Conservation (phyloP, 495 filamentous ascomycete species). For the Evernia prunastri region DNA sequence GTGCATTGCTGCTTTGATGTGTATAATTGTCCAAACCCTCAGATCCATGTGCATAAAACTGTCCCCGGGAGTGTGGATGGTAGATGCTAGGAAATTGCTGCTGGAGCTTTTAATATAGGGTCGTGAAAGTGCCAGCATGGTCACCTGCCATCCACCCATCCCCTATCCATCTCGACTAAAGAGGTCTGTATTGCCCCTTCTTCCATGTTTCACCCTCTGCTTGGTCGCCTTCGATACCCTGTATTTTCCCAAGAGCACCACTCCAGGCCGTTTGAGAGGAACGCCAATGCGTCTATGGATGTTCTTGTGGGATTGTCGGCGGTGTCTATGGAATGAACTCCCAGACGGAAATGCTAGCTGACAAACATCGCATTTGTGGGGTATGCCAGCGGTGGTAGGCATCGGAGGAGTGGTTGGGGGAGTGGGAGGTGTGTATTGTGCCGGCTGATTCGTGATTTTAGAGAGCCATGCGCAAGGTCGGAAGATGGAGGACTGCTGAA, state of each 20-base stretch:
- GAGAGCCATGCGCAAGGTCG: conserved; percentile 13
- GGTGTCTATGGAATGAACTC: conserved; percentile 16
- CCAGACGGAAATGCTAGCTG: conserved; percentile 16
- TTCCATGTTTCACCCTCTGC: background rate
- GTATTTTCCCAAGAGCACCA: conserved; percentile 2
- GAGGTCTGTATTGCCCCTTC: background rate
- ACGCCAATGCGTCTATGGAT: conserved; percentile 1
- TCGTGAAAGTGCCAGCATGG: background rate
- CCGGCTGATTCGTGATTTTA: conserved; percentile 13
- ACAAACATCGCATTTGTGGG: conserved; percentile 17
- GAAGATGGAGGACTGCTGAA: background rate
- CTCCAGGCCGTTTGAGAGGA: conserved; percentile 1
- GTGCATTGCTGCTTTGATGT: background rate
- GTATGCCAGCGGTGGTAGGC: background rate
- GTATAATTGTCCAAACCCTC: background rate
- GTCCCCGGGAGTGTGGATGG: background rate
- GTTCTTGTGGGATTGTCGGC: conserved; percentile 1
- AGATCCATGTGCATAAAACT: background rate
- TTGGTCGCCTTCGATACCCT: conserved; percentile 13
- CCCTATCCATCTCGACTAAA: background rate
- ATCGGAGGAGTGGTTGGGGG: conserved; percentile 5
- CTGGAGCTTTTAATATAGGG: background rate
- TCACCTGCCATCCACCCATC: background rate
- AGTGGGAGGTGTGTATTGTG: conserved; percentile 4
- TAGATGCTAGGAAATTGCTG: background rate